Conservation (phyloP, 2,329 filamentous ascomycete genomes). For the Colletotrichum scovillei region DNA sequence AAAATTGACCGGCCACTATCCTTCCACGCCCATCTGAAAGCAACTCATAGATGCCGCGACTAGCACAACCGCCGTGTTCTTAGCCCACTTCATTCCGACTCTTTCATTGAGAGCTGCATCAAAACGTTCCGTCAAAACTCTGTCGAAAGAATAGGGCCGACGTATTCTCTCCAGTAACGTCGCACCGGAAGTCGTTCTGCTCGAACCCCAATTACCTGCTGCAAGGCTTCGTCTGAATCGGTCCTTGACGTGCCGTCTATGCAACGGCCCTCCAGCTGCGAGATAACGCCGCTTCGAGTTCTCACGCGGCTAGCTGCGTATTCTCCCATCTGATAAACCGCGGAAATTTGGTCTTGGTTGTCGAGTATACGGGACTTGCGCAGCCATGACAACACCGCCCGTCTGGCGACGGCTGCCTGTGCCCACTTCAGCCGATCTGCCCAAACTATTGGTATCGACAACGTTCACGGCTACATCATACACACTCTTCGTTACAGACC, state of each 20-base stretch:
- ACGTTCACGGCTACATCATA: conserved; percentile 68
- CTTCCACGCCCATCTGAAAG: too few relatives aligned
- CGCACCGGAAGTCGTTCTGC: conserved; percentile 3
- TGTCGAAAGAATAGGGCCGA: not conserved
- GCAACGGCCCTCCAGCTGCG: not conserved
- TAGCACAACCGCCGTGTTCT: not conserved
- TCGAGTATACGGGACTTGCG: not conserved
- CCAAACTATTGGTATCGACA: conserved; percentile 73
- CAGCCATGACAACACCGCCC: conserved; percentile 45
- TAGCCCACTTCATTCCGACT: not conserved
- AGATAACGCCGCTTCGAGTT: not conserved
- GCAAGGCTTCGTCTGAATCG: not conserved
- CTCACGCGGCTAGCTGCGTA: not conserved
- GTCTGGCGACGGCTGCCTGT: conserved; percentile 63
- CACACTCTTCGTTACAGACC: conserved; percentile 75
- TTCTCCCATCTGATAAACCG: not conserved
- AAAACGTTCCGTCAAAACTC: not conserved
- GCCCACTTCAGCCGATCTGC: conserved; percentile 53
- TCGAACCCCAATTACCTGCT: not conserved
- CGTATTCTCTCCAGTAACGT: not conserved
- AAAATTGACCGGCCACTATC: too few relatives aligned
- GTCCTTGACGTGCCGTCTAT: too few relatives aligned
- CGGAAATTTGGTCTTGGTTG: not conserved
- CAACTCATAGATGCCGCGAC: not conserved
- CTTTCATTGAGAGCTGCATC: not conserved